A percentile compares a stretch with the other conserved stretches of the same genome.
These are phyloP conservation scores for Geotrichum aggregatum DNA, from an alignment of 1,139 yeast species.

Conservation along the genomic window DNA sequence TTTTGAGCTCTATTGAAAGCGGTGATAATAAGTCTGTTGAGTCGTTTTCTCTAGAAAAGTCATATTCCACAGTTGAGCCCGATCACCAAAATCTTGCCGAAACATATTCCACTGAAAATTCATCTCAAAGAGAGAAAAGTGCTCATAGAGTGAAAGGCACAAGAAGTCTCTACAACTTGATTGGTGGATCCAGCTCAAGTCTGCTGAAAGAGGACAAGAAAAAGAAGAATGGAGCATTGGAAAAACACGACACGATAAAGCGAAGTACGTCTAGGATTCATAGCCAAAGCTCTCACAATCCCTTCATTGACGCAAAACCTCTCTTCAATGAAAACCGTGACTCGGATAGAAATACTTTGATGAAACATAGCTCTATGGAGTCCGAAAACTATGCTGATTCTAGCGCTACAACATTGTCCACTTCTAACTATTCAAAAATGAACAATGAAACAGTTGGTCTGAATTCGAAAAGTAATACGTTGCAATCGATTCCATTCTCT, in stretches of 20 bases:
- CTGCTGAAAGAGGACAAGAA: neutral
- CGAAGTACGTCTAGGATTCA: neutral
- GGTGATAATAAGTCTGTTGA: neutral
- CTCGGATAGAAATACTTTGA: no score
- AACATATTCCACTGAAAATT: no score
- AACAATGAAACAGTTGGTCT: neutral
- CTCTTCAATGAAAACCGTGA: no score
- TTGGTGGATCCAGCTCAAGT: neutral
- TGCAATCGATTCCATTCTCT: no score
- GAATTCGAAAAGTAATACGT: no score
- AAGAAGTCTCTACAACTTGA: neutral
- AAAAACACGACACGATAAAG: neutral
- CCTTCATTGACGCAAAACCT: neutral
- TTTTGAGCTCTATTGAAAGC: slow-evolving; percentile 23
- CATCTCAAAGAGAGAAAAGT: no score
- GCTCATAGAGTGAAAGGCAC: neutral
- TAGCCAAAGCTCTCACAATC: neutral
- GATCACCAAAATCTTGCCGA: neutral
- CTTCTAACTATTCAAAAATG: neutral
- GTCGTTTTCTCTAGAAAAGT: neutral
- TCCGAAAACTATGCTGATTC: neutral
- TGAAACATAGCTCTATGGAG: no score
- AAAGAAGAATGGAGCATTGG: neutral
- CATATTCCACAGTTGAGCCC: neutral
- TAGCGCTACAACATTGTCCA: neutral